Base-by-base conservation (phyloP, 2,329 filamentous ascomycete species). In the Volutella citrinella region DNA sequence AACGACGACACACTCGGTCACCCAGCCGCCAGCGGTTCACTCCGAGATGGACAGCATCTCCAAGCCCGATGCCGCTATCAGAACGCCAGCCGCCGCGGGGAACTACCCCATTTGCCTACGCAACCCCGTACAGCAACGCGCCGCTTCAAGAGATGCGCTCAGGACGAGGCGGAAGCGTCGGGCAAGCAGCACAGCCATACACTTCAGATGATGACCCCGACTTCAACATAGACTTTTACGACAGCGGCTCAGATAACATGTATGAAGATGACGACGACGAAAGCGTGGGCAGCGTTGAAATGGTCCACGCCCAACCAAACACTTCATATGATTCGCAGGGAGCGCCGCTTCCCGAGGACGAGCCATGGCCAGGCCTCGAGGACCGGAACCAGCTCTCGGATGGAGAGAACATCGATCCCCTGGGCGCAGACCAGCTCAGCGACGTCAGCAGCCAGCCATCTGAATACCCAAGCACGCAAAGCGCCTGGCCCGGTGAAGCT, bases 51-150 rank as follows among this genome's bases (percentile, higher is more conserved):
- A 80, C 72, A 37, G 63, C 61, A 19, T 75, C 61, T 35, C 70
- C 61, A 29, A 75, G 61, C 49, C 64, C 68, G 5, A 56, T 62
- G 41, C 63, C 61, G 5, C 36, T 59, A 5, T 54, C 54, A 6
- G 61, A 66, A 27, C 57, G 57, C 32, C 46, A 56, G 48, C 59
- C 51, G 38, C 51, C 56, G 33, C 59, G 70, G 19, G 59, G 58
- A 11, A 68, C 66, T 10, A 78, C 74, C 1, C 83, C 82, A 0
- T 80, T 80, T 45, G 80, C 79, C n/a, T 89, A 89, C 51, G 82
- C 83, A 4, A 90, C 85, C 1, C 85, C 85, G 1, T 72, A 82
- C 53, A 88, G 83, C 51, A 82, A 80, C 41, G 75, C 69, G 5
- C 69, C 76, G 1, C 56, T 62, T 8, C 57, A 66, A 10, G 70